phyloP scores from a whole-genome alignment of 352 stramenopile species.

The Globisporangium iwayamae region DNA sequence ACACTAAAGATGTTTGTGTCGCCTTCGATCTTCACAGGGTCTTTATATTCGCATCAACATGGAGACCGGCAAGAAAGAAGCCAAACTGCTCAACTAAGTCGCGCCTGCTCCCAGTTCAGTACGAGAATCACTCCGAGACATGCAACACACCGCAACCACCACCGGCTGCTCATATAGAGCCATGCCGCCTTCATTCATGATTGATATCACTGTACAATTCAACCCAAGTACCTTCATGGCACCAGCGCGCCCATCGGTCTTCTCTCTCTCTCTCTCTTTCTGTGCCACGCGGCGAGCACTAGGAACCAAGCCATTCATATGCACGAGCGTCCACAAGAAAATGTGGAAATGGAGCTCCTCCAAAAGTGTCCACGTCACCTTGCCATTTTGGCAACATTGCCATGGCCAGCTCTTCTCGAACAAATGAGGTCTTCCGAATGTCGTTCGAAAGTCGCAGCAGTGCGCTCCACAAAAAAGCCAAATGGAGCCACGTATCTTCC shows the following conservation, averaged over 20 bases:
- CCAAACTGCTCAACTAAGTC: slow-evolving; percentile 41
- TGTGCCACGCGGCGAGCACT: neutral
- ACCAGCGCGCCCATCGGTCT: no score
- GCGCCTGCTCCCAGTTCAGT: no score
- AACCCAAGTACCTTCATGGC: neutral
- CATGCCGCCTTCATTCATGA: neutral
- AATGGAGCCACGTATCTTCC: slow-evolving; percentile 10
- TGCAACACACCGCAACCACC: neutral
- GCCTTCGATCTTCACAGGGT: slow-evolving; percentile 19
- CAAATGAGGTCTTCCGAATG: neutral
- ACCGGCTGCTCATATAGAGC: neutral
- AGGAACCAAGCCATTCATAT: neutral
- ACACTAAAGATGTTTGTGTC: neutral
- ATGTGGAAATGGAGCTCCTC: neutral
- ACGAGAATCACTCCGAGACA: neutral
- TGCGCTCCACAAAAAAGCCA: neutral
- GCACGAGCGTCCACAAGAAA: slow-evolving; percentile 2
- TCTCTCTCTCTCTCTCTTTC: neutral
- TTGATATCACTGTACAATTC: neutral
- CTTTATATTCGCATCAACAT: slow-evolving; percentile 63
- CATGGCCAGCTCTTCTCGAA: neutral
- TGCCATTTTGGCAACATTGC: neutral
- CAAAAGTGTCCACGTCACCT: slow-evolving; percentile 4
- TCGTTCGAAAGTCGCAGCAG: slow-evolving; percentile 7
- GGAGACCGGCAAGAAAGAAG: slow-evolving; percentile 55